These are phyloP conservation scores for Mortierella sp. DNA, from an alignment of 371 early-diverging fungal species.

Conservation along the genomic window DNA sequence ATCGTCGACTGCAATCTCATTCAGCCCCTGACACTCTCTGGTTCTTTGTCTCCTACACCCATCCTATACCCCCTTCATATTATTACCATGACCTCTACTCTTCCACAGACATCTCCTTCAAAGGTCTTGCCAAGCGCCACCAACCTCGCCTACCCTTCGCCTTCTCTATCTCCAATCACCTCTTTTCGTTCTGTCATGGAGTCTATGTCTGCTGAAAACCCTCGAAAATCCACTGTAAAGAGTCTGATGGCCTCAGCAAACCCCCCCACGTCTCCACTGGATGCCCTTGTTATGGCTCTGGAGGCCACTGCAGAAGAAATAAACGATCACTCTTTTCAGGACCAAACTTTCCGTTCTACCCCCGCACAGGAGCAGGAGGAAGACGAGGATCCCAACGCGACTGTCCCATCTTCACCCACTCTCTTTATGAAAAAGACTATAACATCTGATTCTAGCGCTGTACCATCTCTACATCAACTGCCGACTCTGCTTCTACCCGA, in stretches of 20 bases:
- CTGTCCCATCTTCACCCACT: constrained; percentile 48
- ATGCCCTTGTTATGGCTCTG: constrained; percentile 50
- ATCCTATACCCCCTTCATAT: not conserved
- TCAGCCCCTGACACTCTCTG: not conserved
- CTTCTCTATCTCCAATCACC: constrained; percentile 46
- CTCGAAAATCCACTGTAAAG: constrained; percentile 22
- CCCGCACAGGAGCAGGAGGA: constrained; percentile 9
- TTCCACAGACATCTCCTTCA: constrained; percentile 31
- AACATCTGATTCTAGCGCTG: not conserved
- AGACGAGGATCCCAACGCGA: constrained; percentile 50
- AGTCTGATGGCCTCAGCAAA: constrained; percentile 14
- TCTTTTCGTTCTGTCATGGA: constrained; percentile 27
- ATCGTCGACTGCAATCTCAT: not conserved
- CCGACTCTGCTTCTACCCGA: constrained; percentile 33
- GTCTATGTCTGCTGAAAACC: constrained; percentile 1
- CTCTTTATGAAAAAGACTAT: constrained; percentile 35
- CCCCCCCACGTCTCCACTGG: constrained; percentile 40
- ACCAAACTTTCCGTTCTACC: not conserved
- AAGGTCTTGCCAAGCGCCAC: constrained; percentile 30
- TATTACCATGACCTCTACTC: not conserved
- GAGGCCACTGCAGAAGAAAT: constrained; percentile 47
- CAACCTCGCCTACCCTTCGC: constrained; percentile 41
- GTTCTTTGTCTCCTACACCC: not conserved
- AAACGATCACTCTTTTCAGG: not conserved
- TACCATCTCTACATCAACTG: constrained; percentile 35